Base-by-base conservation (phyloP, 805 yeast genomes). In the Tetrapisispora nanseiensis region DNA sequence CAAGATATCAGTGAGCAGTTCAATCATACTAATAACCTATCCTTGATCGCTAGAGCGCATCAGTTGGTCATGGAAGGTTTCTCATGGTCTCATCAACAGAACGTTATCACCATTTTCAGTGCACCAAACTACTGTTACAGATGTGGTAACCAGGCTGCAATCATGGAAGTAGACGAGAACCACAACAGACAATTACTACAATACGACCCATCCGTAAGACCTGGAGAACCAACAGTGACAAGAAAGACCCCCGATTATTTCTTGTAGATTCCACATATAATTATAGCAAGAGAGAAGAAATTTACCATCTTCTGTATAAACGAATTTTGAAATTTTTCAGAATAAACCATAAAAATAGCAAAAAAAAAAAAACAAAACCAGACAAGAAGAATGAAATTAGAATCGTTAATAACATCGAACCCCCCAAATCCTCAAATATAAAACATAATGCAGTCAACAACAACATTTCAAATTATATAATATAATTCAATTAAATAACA, bases 21-120 rank as follows among this genome's bases (percentile, higher is more conserved):
- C 67, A 89, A 89, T 61, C 95, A 87, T 66, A 81, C 87, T 16
- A 89, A 89, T 62, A 87, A 82, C 50, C 70, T 89, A 50, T 73
- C 83, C 40, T 69, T 89, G 48, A 82, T 89, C 49, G 95, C 97
- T 22, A 78, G 97, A 67, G 96, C 96, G 9, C 97, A 87, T 70
- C 97, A 87, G 67, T 73, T 87, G 62, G 95, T 87, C n/a, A 89
- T 89, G 96, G 97, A 87, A 61, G 97, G 97, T 46, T 89, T 79
- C 61, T 77, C 86, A 36, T 89, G 96, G 96, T 77, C 90, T 31
- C 96, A 89, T 68, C 94, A 84, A 64, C 95, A 89, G 68, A 75
- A 79, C 47, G 97, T 89, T 36, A 97, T 89, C 33, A 89, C 97
- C 26, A 86, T 89, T 44, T 89, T 87, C 63, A 77, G 86, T 46